phyloP scores from a whole-genome alignment of 2,329 filamentous ascomycete species.

The Pyrenochaeta sp. region DNA sequence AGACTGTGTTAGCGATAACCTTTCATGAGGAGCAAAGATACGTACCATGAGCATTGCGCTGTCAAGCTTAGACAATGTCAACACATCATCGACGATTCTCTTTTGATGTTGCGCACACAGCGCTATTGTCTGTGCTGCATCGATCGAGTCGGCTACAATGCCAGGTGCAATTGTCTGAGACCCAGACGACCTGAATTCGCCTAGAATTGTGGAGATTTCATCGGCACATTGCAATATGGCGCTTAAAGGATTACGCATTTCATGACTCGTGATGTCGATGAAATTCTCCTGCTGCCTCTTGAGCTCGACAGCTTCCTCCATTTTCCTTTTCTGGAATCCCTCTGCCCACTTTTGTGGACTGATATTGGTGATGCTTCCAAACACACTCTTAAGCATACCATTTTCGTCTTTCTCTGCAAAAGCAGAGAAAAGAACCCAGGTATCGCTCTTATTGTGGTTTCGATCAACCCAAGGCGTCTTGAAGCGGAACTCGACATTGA shows the following conservation, averaged over 20 bases:
- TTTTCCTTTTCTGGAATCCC: conserved; percentile 76
- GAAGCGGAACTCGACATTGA: conserved; percentile 78
- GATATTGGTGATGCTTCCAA: conserved; percentile 85
- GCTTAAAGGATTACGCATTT: conserved; percentile 78
- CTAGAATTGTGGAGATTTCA: conserved; percentile 67
- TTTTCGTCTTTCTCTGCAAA: conserved; percentile 73
- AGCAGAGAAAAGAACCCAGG: conserved; percentile 79
- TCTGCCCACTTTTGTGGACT: conserved; percentile 86
- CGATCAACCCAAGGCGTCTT: conserved; percentile 70
- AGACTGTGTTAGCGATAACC: conserved; percentile 1
- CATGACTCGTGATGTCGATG: conserved; percentile 79
- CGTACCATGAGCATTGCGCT: conserved; percentile 71
- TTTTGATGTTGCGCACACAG: conserved; percentile 83
- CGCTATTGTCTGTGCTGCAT: conserved; percentile 79
- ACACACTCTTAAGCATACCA: conserved; percentile 74
- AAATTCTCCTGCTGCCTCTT: conserved; percentile 84
- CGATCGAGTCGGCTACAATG: conserved; percentile 68
- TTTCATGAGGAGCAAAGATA: neutral
- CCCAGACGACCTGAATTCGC: conserved; percentile 55
- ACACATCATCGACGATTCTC: conserved; percentile 57
- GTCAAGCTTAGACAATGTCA: conserved; percentile 67
- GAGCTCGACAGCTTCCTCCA: conserved; percentile 81
- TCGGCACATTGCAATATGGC: conserved; percentile 80
- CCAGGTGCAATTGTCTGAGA: conserved; percentile 54
- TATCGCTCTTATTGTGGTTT: conserved; percentile 66